Base-by-base conservation (phyloP, 1,284 basidiomycete genomes). In the Ceratobasidium sp. region DNA sequence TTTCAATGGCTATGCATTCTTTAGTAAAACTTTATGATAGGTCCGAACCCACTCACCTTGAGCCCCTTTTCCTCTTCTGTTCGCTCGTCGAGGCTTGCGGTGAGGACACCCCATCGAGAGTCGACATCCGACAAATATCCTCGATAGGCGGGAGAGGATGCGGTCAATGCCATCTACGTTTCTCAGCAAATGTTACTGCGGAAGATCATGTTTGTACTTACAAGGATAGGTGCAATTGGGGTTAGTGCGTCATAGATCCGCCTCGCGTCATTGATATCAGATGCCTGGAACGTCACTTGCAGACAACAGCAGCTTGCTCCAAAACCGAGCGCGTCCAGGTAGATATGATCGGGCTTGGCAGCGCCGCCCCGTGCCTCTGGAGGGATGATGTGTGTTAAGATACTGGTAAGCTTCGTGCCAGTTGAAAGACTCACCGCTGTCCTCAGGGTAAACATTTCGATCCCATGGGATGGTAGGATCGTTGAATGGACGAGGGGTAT, bases 241-340 rank as follows among this genome's bases (percentile, higher is more conserved):
- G 98, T 92, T 64, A 99, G 88, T 30, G 95, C 95, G 84, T 99
- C 98, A 84, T 99, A 99, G 83, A 99, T 90, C 69, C 93, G 88
- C 81, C 96, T 89, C 3, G 98, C 97, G 84, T 99, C 96, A 57
- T 90, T 88, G 46, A 99, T 92, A 84, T 96, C 95, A 85, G 94
- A 97, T 0, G 96, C 94, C 84, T 99, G 98, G 87, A 99, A 98
- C 3, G 98, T 99, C 79, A 99, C 89, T 83, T 99, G 98, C 65
- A 99, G 87, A 85, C 98, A 99, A 83, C 96, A 97, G 82, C 97
- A 99, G 3, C 98, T 97, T 96, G 99, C 99, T 60, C 98, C 98
- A 84, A 99, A 99, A 27, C 96, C 97, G 96, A 99, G 98, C 0
- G 98, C 96, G 85, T 99, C 98, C 89, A 99, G 91, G 85, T 99